A percentile compares a stretch with the other conserved stretches of the same genome.
These are phyloP conservation scores for Ganoderma resinaceum DNA, from an alignment of 1,284 basidiomycete species.

Conservation along the genomic window DNA sequence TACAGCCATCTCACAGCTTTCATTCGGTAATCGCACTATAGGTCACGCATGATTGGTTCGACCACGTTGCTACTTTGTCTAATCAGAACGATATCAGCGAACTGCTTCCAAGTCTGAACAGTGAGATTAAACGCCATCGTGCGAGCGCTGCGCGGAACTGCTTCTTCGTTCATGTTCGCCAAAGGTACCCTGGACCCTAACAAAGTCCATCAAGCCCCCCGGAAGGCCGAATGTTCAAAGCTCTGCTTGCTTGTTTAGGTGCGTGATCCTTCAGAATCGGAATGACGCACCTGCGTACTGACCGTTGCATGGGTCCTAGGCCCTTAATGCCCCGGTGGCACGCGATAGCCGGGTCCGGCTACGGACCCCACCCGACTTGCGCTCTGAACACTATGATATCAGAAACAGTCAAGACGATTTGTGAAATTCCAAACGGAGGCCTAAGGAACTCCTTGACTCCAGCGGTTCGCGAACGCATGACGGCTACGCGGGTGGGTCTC, in stretches of 20 bases:
- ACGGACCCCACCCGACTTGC: background rate
- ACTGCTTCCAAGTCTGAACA: background rate
- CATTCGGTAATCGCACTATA: slow-evolving; percentile 5
- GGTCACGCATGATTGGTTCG: background rate
- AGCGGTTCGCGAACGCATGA: background rate
- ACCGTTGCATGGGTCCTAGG: background rate
- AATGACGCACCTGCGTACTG: background rate
- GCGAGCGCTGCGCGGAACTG: slow-evolving; percentile 14
- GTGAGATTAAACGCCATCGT: background rate
- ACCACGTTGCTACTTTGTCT: background rate
- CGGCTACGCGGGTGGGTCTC: background rate
- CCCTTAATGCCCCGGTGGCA: background rate
- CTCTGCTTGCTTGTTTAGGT: background rate
- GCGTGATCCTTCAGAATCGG: slow-evolving; percentile 3
- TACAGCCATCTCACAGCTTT: slow-evolving; percentile 12
- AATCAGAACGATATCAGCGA: background rate
- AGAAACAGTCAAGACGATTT: background rate
- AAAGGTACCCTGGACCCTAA: background rate
- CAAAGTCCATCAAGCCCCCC: background rate
- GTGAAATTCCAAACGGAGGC: background rate
- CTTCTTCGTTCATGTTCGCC: slow-evolving; percentile 4
- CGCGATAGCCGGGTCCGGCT: background rate
- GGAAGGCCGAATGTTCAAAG: background rate
- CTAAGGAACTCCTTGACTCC: background rate
- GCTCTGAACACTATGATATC: background rate